Percentiles rank a stretch among this genome's conserved stretches.
These are phyloP conservation scores for Hydnomerulius pinastri DNA, from an alignment of 768 basidiomycete species.

Conservation along the genomic window DNA sequence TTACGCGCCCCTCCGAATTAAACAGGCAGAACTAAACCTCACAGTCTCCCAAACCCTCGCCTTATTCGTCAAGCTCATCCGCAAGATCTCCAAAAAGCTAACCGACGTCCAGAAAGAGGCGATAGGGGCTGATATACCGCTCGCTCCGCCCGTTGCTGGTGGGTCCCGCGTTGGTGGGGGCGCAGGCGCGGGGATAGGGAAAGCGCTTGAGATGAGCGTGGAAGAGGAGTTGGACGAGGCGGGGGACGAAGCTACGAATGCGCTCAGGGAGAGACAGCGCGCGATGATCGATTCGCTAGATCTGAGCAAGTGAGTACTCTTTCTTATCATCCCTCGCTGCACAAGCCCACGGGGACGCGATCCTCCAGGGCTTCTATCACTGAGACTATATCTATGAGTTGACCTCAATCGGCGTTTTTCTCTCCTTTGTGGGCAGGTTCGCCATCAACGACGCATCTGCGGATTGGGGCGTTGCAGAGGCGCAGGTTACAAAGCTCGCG, in stretches of 20 bases:
- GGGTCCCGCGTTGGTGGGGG: constrained; percentile 9
- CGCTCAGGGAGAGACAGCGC: constrained; percentile 69
- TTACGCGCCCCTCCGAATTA: constrained; percentile 3
- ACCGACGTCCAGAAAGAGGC: constrained; percentile 79
- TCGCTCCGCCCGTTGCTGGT: constrained; percentile 31
- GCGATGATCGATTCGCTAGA: constrained; percentile 89
- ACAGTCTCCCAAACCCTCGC: constrained; percentile 88
- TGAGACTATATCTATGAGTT: constrained; percentile 1
- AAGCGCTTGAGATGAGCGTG: constrained; percentile 47
- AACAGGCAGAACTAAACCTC: constrained; percentile 74
- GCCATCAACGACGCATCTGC: constrained; percentile 69
- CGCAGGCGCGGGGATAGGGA: constrained; percentile 27
- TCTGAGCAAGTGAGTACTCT: constrained; percentile 71
- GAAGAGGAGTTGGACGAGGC: constrained; percentile 78
- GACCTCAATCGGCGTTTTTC: too few species aligned
- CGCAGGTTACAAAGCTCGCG: constrained; percentile 60
- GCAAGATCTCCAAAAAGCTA: constrained; percentile 77
- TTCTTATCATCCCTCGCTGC: constrained; percentile 8
- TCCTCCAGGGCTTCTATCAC: constrained; percentile 18
- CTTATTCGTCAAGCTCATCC: constrained; percentile 86
- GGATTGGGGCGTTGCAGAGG: constrained; percentile 78
- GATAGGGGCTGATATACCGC: constrained; percentile 63
- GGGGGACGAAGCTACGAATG: constrained; percentile 61
- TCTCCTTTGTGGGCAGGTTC: constrained; percentile 53
- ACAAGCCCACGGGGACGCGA: constrained; percentile 3